Evolutionary conservation across 2,329 filamentous ascomycete species (phyloP).

Genomic region (Sclerotinia glacialis): DNA sequence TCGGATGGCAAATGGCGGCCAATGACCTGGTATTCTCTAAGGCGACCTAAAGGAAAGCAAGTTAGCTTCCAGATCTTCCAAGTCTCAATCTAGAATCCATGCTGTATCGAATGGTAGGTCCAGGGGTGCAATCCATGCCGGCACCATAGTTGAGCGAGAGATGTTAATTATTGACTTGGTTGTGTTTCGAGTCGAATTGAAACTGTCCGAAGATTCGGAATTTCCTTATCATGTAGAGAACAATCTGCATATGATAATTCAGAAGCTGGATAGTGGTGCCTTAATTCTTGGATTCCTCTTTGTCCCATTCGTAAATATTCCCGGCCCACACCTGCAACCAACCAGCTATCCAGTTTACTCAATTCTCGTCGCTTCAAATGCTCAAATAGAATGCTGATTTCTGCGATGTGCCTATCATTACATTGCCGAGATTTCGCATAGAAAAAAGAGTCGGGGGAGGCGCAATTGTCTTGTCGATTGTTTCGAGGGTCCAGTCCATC

Average conservation of each 20-base stretch:
- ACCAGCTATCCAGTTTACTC: not conserved
- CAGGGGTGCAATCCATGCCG: not conserved
- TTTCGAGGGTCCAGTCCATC: constrained; percentile 7
- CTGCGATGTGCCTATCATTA: not conserved
- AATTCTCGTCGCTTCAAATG: not conserved
- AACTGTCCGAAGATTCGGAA: not conserved
- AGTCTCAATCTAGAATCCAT: constrained; percentile 1
- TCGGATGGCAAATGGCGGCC: constrained; percentile 98
- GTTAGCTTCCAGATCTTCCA: constrained; percentile 28
- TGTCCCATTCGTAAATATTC: not conserved
- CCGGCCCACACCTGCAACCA: not conserved
- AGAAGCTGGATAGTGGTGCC: not conserved
- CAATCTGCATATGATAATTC: not conserved
- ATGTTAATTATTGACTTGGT: not conserved
- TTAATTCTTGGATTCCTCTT: not conserved
- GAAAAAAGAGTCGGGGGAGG: not conserved
- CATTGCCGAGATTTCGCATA: not conserved
- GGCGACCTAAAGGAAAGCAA: constrained; percentile 70
- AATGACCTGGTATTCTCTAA: constrained; percentile 99
- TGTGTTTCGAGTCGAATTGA: not conserved
- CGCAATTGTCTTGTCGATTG: constrained; percentile 6
- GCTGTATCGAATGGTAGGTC: not conserved
- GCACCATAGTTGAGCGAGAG: not conserved
- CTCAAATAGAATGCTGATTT: not conserved
- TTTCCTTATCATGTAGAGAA: not conserved